Percentiles rank a stretch among this genome's conserved stretches.
Conservation (phyloP, 495 filamentous ascomycete genomes). For the Parathielavia appendiculata region DNA sequence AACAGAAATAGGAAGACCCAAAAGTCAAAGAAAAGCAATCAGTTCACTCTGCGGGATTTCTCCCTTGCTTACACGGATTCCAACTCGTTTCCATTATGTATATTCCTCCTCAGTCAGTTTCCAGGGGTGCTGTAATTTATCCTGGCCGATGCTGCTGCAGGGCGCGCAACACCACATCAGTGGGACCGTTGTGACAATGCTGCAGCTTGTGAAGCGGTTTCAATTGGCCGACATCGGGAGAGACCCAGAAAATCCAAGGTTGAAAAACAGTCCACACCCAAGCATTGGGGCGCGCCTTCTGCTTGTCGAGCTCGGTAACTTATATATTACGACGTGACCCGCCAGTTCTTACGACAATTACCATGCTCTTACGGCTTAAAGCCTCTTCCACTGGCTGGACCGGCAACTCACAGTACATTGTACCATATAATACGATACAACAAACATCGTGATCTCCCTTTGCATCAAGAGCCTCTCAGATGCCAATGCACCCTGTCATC, state of each 20-base stretch:
- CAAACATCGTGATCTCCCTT: too few relatives aligned
- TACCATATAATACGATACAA: too few relatives aligned
- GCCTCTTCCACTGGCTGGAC: too few relatives aligned
- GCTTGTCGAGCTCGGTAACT: too few relatives aligned
- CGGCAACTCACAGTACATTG: too few relatives aligned
- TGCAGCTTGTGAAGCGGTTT: slow-evolving; percentile 2
- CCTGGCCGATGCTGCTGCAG: slow-evolving; percentile 15
- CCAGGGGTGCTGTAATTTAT: slow-evolving; percentile 15
- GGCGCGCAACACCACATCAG: slow-evolving; percentile 14
- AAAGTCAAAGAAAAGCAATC: slow-evolving; percentile 1
- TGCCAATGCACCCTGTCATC: slow-evolving; percentile 7
- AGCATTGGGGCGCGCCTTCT: neutral
- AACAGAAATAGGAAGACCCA: neutral
- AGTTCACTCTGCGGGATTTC: slow-evolving; percentile 9
- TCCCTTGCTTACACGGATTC: slow-evolving; percentile 29
- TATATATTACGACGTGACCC: too few relatives aligned
- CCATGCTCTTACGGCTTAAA: too few relatives aligned
- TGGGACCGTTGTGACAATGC: slow-evolving; percentile 10
- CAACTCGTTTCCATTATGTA: slow-evolving; percentile 25
- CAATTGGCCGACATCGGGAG: slow-evolving; percentile 25
- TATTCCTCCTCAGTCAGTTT: neutral
- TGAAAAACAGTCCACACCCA: neutral
- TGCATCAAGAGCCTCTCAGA: neutral
- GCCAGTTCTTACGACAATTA: too few relatives aligned
- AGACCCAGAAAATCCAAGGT: slow-evolving; percentile 7